phyloP scores from a whole-genome alignment of 2,329 filamentous ascomycete genomes.

The Lachnellula arida region DNA sequence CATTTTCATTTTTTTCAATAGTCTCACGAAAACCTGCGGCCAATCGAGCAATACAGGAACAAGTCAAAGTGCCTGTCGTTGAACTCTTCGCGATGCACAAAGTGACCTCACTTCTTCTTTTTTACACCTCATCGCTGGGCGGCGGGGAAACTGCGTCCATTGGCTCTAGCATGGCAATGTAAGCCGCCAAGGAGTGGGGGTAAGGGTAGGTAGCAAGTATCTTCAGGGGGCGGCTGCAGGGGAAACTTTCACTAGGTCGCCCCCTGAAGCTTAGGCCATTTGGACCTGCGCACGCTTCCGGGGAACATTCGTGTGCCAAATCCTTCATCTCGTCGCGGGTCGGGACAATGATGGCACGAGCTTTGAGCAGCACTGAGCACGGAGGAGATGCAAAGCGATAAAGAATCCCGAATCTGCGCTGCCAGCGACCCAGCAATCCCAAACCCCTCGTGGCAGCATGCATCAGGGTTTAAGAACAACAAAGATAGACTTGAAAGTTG shows the following conservation, averaged over 20 bases:
- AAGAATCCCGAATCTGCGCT: conserved; percentile 3
- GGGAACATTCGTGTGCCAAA: background rate
- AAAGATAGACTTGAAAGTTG: background rate
- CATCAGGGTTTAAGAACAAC: background rate
- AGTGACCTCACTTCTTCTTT: background rate
- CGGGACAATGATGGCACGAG: background rate
- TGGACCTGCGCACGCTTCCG: conserved; percentile 6
- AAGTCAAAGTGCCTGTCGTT: no score
- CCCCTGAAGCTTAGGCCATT: background rate
- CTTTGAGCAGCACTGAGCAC: background rate
- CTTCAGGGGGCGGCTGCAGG: background rate
- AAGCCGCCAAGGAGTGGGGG: background rate
- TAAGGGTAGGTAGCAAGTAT: background rate
- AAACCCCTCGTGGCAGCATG: background rate
- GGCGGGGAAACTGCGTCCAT: no score
- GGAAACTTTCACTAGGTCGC: background rate
- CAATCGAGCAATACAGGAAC: background rate
- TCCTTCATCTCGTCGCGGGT: conserved; percentile 1
- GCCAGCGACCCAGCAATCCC: background rate
- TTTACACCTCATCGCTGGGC: background rate
- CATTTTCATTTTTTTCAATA: background rate
- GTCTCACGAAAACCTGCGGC: background rate
- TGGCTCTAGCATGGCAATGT: no score
- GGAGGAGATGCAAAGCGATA: conserved; percentile 7
- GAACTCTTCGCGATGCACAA: background rate